Evolutionary conservation across 1,284 basidiomycete genomes (phyloP), one percentile per base, ranked within the genome.

Genomic region (Heterobasidion occidentale): DNA sequence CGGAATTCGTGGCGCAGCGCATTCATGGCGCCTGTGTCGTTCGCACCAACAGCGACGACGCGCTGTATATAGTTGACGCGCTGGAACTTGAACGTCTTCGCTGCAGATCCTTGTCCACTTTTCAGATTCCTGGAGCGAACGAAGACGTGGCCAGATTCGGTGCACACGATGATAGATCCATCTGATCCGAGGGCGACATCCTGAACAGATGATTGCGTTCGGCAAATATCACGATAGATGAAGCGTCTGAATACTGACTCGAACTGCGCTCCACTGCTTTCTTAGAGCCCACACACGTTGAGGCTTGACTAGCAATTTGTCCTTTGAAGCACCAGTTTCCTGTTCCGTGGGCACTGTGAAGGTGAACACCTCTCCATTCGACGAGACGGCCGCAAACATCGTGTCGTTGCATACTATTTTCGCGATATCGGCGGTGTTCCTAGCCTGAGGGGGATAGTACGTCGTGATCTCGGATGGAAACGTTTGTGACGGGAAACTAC

Each of bases 121-220:
- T 79, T 80, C 35, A 73, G 63, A 57, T 74, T 80, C 14, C 91
- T 81, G 17, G 85, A 80, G 33, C 92, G 85, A 20, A 95, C 80
- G 65, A 92, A 98, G 35, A 98, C 94, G 64, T 98, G 94, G 0
- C 96, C 96, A 1, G 94, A 94, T 62, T 90, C 86, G 0, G 96
- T 98, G 71, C 93, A 97, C 46, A 98, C 80, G 64, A 98, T 88
- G 64, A 98, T 82, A 7, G 89, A 84, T 2, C 94, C 93, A 62
- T 98, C 94, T 0, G 84, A 75, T 14, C 94, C 93, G 19, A 98
- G 78, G 0, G 92, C 94, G 8, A 96, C 88, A 67, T 98, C 95
- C 79, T 88, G 67, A 51, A 27, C 19, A 12, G 27, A 51, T 36
- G 3, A 14, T 15, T 15, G 51, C 56, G 47, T 19, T 20, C 27